phyloP scores from a whole-genome alignment of 169 alveolate genomes.

The Eimeria sp. region DNA sequence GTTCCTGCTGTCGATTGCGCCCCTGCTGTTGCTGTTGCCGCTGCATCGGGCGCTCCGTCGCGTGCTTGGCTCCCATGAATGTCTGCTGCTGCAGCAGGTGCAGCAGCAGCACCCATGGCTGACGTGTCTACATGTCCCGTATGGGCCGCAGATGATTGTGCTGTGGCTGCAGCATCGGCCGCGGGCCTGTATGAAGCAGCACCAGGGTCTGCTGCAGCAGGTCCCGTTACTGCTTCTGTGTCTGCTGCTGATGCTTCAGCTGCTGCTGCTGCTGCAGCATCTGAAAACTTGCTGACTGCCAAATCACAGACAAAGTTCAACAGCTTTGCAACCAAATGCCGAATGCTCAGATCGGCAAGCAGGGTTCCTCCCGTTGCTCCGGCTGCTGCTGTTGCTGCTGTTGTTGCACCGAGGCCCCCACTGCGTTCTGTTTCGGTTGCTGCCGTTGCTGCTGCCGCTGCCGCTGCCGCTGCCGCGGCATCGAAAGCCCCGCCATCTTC shows the following conservation, averaged over 20 bases:
- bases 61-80: neutral
- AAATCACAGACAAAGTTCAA: conserved; percentile 65
- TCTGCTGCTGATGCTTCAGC: conserved; percentile 54
- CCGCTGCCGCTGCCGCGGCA: conserved; percentile 61
- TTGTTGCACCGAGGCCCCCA: neutral
- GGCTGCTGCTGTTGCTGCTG: conserved; percentile 29
- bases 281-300: conserved; percentile 70
- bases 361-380: neutral
- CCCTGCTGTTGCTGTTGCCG: neutral
- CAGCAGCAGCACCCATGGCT: neutral
- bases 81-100: neutral
- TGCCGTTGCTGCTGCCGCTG: conserved; percentile 52
- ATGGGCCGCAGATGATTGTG: neutral
- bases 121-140: neutral
- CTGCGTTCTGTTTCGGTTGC: neutral
- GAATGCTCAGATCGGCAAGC: neutral
- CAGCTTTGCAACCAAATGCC: conserved; percentile 73
- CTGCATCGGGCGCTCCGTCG: neutral
- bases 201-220: neutral
- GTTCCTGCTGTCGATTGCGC: neutral
- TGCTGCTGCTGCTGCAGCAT: conserved; percentile 76
- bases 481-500: conserved; percentile 8
- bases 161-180: too few relatives aligned
- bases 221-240: conserved; percentile 82
- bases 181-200: too few relatives aligned